phyloP scores from a whole-genome alignment of 148 eudicot genomes.

The Chenopodium suecicum region DNA sequence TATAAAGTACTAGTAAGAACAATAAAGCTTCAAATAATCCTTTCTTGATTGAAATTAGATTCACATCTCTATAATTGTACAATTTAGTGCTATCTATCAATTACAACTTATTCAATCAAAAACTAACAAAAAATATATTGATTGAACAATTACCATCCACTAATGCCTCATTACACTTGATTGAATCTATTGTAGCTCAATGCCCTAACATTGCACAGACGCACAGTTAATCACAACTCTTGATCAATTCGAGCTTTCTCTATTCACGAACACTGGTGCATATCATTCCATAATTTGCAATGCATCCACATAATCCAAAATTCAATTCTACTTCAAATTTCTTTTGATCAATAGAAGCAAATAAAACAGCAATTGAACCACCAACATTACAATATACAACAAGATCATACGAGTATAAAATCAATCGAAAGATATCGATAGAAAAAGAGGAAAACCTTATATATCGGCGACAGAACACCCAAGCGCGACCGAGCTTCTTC shows the following conservation, averaged over 20 bases:
- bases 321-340: background rate
- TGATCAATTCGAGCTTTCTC: background rate
- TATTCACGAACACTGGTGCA: background rate
- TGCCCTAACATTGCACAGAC: background rate
- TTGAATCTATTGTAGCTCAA: background rate
- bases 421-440: background rate
- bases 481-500: slow-evolving; percentile 72
- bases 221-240: background rate
- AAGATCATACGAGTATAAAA: background rate
- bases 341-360: too few species aligned
- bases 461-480: slow-evolving; percentile 74
- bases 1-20: background rate
- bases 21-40: too few species aligned
- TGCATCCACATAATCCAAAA: background rate
- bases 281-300: too few species aligned
- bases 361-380: too few species aligned
- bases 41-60: too few species aligned
- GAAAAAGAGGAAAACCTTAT: slow-evolving; percentile 49
- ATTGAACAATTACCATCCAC: too few species aligned
- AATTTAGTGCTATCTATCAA: too few species aligned
- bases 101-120: too few species aligned
- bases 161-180: background rate
- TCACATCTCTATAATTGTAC: too few species aligned
- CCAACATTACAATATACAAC: background rate
- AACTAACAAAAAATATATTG: too few species aligned